Evolutionary conservation across 2,329 filamentous ascomycete genomes (phyloP), one percentile per base, ranked within the genome.

Genomic region (Sclerotinia spermophila): DNA sequence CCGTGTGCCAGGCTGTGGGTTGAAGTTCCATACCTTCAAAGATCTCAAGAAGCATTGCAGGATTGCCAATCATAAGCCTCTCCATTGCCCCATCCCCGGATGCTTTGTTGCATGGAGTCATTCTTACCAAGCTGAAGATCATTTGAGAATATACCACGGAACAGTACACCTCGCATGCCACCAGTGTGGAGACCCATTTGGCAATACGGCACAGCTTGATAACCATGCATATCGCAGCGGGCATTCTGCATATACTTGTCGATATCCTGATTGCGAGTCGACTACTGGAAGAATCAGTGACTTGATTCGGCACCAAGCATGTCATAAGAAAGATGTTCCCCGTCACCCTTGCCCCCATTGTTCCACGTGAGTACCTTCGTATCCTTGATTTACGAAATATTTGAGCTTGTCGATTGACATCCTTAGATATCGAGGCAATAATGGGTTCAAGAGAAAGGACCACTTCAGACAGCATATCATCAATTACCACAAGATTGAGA

Each of bases 221-320:
- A 0, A 1, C 0, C 67, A 68, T 61, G 67, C 24, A 13, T 1
- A 0, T n/a, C 0, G 0, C 1, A 8, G 3, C 8, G 33, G 30
- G 0, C 67, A 68, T 44, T 55, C 44, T 61, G 56, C 44, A 3
- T 68, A 44, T 19, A 2, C 13, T 10, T 68, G 67, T 27, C 44
- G 5, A 53, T 68, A 68, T 59, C 56, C 67, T n/a, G 17, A 61
- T 21, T 68, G 67, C 24, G 35, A 33, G 2, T 42, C 67, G 11
- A 33, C 33, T 1, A 10, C 56, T 2, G 30, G 35, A 38, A 60
- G 56, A 53, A 1, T 68, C 3, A 19, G 1, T 2, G 67, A 68
- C 27, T 38, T 68, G 5, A 24, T 68, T 35, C 67, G 67, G 35
- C 67, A 68, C 11, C 67, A 68, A 55, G 11, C n/a, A 61, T 21